Conservation (phyloP, 768 basidiomycete species). For the Kwoniella heveanensis region DNA sequence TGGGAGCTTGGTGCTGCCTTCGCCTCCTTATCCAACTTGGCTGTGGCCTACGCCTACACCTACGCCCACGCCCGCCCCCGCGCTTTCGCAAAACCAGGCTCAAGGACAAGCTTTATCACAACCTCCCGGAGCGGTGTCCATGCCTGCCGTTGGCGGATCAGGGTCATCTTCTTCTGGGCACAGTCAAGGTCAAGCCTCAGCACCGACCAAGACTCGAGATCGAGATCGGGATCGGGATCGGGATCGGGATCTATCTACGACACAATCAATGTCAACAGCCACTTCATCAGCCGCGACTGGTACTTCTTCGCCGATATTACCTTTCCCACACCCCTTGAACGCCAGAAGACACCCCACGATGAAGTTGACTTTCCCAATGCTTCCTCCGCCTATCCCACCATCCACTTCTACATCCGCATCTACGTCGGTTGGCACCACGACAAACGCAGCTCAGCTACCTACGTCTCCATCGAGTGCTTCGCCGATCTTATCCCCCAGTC, state of each 20-base stretch:
- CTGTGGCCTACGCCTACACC: slow-evolving; percentile 34
- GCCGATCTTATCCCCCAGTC: slow-evolving; percentile 10
- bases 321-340: slow-evolving; percentile 43
- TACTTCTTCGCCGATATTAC: slow-evolving; percentile 2
- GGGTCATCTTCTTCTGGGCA: too few species aligned
- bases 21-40: slow-evolving; percentile 41
- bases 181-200: background rate
- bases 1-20: slow-evolving; percentile 30
- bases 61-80: background rate
- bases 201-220: background rate
- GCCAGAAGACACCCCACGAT: slow-evolving; percentile 45
- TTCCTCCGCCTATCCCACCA: slow-evolving; percentile 8
- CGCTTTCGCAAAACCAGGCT: too few species aligned
- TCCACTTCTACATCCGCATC: background rate
- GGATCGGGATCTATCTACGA: too few species aligned
- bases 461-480: slow-evolving; percentile 3
- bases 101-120: background rate
- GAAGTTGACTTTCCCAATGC: slow-evolving; percentile 37
- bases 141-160: too few species aligned
- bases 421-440: too few species aligned
- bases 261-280: slow-evolving; percentile 4
- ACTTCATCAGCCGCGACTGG: background rate
- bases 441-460: slow-evolving; percentile 3
- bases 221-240: background rate
- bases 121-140: too few species aligned